phyloP scores from a whole-genome alignment of 2,329 filamentous ascomycete genomes.

The Fusarium sp. region DNA sequence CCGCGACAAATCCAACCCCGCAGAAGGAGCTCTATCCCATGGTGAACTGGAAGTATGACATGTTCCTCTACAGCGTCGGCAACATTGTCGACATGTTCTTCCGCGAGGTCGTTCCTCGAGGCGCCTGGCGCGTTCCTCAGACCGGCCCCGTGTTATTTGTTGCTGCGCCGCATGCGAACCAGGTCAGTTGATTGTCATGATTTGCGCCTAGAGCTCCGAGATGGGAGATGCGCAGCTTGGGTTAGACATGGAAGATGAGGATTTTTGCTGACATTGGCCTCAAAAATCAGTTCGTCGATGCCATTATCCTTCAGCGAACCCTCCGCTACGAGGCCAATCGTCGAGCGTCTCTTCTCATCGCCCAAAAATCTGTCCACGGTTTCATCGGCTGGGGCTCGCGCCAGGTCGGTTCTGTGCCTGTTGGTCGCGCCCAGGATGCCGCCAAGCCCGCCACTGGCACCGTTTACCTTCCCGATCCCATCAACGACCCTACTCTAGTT shows the following conservation, averaged over 20 bases:
- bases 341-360: slow-evolving; percentile 91
- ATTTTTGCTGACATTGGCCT: slow-evolving; percentile 20
- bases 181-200: slow-evolving; percentile 65
- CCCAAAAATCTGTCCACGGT: slow-evolving; percentile 93
- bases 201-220: neutral
- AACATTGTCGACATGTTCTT: slow-evolving; percentile 97
- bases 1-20: slow-evolving; percentile 39
- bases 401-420: slow-evolving; percentile 90
- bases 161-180: slow-evolving; percentile 95
- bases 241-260: neutral
- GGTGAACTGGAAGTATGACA: slow-evolving; percentile 81
- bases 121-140: slow-evolving; percentile 93
- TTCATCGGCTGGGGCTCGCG: slow-evolving; percentile 91
- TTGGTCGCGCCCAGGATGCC: slow-evolving; percentile 89
- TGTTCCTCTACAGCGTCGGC: slow-evolving; percentile 81
- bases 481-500: slow-evolving; percentile 84
- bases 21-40: slow-evolving; percentile 74
- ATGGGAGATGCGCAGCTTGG: neutral
- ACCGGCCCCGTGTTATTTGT: slow-evolving; percentile 94
- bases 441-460: slow-evolving; percentile 83
- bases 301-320: slow-evolving; percentile 90
- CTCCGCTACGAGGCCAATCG: slow-evolving; percentile 88
- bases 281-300: slow-evolving; percentile 89
- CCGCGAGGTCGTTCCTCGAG: slow-evolving; percentile 93
- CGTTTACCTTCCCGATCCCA: slow-evolving; percentile 89